Percentiles rank a stretch among this genome's conserved stretches.
Evolutionary conservation across 306 rosid genomes (phyloP).

Genomic region (Begonia peltatifolia): DNA sequence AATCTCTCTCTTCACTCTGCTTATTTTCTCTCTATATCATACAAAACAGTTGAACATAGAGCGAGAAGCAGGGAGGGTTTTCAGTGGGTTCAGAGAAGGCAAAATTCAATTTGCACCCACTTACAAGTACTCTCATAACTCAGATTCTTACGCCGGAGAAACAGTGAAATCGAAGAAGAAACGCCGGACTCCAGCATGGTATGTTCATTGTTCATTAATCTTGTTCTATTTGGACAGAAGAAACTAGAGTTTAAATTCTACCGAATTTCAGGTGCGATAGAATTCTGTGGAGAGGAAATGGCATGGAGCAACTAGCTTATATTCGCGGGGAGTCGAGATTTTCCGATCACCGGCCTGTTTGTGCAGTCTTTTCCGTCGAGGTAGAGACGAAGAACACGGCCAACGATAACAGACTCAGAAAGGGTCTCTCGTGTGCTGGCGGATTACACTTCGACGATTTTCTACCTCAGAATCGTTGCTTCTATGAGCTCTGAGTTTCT

Average conservation of each 20-base stretch:
- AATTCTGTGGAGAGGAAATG: conserved; percentile 67
- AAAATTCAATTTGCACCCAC: conserved; percentile 62
- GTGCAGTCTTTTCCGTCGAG: conserved; percentile 56
- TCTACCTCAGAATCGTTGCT: conserved; percentile 71
- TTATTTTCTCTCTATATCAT: too few relatives aligned
- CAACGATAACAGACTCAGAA: conserved; percentile 51
- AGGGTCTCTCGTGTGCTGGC: conserved; percentile 46
- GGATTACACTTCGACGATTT: conserved; percentile 40
- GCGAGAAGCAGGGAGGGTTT: conserved; percentile 67
- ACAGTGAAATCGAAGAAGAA: conserved; percentile 68
- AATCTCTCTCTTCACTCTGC: too few relatives aligned
- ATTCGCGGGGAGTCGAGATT: conserved; percentile 73
- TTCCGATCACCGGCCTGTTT: conserved; percentile 82
- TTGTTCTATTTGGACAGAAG: not conserved
- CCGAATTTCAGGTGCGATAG: conserved; percentile 62
- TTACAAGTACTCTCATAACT: conserved; percentile 69
- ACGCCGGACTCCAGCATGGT: conserved; percentile 91
- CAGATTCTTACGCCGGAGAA: conserved; percentile 81
- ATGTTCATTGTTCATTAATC: not conserved
- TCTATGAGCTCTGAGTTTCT: conserved; percentile 32
- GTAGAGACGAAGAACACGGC: conserved; percentile 30
- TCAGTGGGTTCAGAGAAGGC: conserved; percentile 61
- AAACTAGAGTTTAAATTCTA: not conserved
- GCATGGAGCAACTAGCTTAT: conserved; percentile 55
- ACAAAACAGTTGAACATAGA: conserved; percentile 56